These are phyloP conservation scores for Buxus sempervirens DNA, from an alignment of 164 flowering plant genomes.

Conservation along the genomic window DNA sequence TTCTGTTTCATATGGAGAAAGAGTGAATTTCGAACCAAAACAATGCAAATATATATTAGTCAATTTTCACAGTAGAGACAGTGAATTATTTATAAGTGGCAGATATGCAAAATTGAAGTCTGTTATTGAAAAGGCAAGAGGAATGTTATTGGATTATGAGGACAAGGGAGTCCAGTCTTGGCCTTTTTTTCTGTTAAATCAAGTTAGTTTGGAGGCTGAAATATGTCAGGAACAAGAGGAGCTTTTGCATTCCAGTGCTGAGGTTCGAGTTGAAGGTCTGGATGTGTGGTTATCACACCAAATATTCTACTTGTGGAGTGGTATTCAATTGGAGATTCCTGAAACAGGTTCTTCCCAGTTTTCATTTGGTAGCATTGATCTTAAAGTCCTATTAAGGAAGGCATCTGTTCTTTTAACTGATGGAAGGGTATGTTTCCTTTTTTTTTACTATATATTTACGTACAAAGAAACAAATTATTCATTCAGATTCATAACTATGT, in stretches of 20 bases:
- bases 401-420: slow-evolving; percentile 70
- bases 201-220: slow-evolving; percentile 39
- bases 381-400: slow-evolving; percentile 48
- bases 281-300: slow-evolving; percentile 70
- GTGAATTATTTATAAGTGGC: slow-evolving; percentile 36
- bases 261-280: slow-evolving; percentile 39
- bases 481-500: neutral
- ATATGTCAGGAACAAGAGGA: slow-evolving; percentile 21
- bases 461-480: neutral
- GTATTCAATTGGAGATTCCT: slow-evolving; percentile 27
- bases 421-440: slow-evolving; percentile 66
- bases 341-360: slow-evolving; percentile 37
- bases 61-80: slow-evolving; percentile 36
- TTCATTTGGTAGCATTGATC: slow-evolving; percentile 19
- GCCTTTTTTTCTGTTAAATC: slow-evolving; percentile 57
- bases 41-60: slow-evolving; percentile 37
- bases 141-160: slow-evolving; percentile 33
- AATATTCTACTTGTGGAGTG: slow-evolving; percentile 53
- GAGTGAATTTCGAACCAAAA: slow-evolving; percentile 5
- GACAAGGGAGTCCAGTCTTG: slow-evolving; percentile 35
- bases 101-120: slow-evolving; percentile 28
- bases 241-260: slow-evolving; percentile 22
- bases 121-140: slow-evolving; percentile 43
- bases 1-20: slow-evolving; percentile 16
- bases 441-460: neutral